Conservation (phyloP, 805 yeast genomes). For the Ogataea pini region DNA sequence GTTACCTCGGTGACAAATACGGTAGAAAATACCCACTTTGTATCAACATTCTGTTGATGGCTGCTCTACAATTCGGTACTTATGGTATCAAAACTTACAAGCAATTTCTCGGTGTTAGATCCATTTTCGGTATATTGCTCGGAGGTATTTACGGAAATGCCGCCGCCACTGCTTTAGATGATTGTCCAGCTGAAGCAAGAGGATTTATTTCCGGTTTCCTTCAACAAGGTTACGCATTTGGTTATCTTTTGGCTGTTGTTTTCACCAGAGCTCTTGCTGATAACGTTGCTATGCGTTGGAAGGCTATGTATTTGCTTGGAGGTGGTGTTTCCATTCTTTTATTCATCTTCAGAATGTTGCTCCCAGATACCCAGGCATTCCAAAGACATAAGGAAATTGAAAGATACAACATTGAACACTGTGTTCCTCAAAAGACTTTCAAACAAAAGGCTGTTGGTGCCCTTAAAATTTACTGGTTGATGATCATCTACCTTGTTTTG, state of each 20-base stretch:
- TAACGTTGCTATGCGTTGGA: constrained; percentile 56
- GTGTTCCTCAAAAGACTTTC: constrained; percentile 36
- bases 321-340: constrained; percentile 55
- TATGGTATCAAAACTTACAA: constrained; percentile 58
- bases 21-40: constrained; percentile 64
- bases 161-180: constrained; percentile 54
- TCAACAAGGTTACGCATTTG: constrained; percentile 80
- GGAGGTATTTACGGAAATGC: constrained; percentile 60
- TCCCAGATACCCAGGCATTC: constrained; percentile 58
- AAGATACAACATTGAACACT: constrained; percentile 33
- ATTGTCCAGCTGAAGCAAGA: constrained; percentile 52
- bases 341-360: constrained; percentile 41
- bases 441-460: constrained; percentile 38
- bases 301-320: constrained; percentile 67
- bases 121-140: constrained; percentile 60
- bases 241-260: constrained; percentile 63
- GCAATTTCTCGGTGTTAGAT: constrained; percentile 63
- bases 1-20: constrained; percentile 57
- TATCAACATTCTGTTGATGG: constrained; percentile 45
- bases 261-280: constrained; percentile 65
- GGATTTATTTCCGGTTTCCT: constrained; percentile 67
- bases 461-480: constrained; percentile 55
- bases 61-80: constrained; percentile 59
- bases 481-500: constrained; percentile 54
- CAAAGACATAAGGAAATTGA: constrained; percentile 41